Evolutionary conservation across 2,329 filamentous ascomycete species (phyloP).

Genomic region (Plenodomus tracheiphilus): DNA sequence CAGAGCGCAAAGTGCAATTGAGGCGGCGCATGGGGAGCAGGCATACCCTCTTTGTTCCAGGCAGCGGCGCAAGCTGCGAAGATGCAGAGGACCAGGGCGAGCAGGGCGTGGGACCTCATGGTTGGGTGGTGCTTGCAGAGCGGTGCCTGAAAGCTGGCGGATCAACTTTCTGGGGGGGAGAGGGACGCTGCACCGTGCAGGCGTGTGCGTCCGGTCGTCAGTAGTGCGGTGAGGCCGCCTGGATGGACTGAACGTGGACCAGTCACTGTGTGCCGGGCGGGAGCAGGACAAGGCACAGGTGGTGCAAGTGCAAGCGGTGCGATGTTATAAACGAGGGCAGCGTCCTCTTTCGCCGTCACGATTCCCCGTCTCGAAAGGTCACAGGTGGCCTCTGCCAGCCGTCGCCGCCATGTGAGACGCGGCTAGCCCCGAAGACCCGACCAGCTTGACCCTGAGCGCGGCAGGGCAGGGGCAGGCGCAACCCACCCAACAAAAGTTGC

Average conservation of each 20-base stretch:
- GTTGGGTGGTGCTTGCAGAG: slow-evolving; percentile 36
- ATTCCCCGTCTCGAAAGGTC: neutral
- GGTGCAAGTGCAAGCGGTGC: slow-evolving; percentile 4
- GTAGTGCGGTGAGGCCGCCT: no score
- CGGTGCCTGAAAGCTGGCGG: slow-evolving; percentile 19
- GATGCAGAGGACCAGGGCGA: slow-evolving; percentile 70
- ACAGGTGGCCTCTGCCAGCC: neutral
- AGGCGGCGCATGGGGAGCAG: slow-evolving; percentile 4
- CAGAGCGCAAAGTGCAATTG: slow-evolving; percentile 5
- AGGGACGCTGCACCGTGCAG: slow-evolving; percentile 37
- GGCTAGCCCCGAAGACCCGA: no score
- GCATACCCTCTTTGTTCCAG: slow-evolving; percentile 83
- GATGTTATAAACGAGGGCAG: slow-evolving; percentile 7
- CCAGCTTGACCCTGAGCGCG: no score
- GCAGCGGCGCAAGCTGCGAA: slow-evolving; percentile 72
- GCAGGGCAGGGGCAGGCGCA: no score
- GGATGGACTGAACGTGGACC: slow-evolving; percentile 32
- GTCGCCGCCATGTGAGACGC: neutral
- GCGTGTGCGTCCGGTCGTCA: slow-evolving; percentile 27
- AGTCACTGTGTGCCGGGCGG: slow-evolving; percentile 12
- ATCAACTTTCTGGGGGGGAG: slow-evolving; percentile 19
- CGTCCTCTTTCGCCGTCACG: neutral
- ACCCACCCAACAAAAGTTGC: slow-evolving; percentile 2
- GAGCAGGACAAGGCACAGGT: slow-evolving; percentile 5
- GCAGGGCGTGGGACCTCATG: slow-evolving; percentile 70